Conservation (phyloP, 1,284 basidiomycete genomes). For the Leucoagaricus sp. region DNA sequence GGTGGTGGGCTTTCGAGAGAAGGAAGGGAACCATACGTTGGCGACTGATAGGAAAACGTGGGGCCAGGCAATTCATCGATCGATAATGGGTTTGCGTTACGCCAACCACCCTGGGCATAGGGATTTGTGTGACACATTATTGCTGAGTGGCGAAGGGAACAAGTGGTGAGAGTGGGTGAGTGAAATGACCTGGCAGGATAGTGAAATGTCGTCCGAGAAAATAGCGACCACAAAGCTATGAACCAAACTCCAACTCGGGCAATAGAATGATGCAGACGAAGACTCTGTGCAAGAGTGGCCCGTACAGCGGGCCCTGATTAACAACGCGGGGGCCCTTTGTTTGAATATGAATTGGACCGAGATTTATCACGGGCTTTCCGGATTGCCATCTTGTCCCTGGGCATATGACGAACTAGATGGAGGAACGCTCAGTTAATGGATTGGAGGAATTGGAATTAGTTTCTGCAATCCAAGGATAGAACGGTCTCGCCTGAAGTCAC, state of each 20-base stretch:
- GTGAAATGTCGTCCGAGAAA: not conserved
- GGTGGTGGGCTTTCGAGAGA: slow-evolving; percentile 15
- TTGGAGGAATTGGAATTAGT: too few relatives aligned
- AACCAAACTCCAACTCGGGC: not conserved
- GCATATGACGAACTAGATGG: too few relatives aligned
- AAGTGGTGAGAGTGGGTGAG: not conserved
- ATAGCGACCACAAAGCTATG: not conserved
- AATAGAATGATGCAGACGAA: not conserved
- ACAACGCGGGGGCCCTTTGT: not conserved
- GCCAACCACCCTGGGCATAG: slow-evolving; percentile 25
- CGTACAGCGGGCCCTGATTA: not conserved
- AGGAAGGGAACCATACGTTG: slow-evolving; percentile 26
- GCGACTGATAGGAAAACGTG: slow-evolving; percentile 18
- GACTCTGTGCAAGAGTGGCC: not conserved
- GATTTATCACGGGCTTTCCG: not conserved
- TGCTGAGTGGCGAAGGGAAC: not conserved
- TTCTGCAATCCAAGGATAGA: not conserved
- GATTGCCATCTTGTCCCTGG: too few relatives aligned
- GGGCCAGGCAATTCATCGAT: slow-evolving; percentile 19
- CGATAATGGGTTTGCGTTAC: slow-evolving; percentile 23
- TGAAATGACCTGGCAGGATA: not conserved
- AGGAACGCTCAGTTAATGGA: too few relatives aligned
- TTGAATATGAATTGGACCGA: not conserved
- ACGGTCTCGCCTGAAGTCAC: not conserved
- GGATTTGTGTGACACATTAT: slow-evolving; percentile 23